These are phyloP conservation scores for Corylus avellana DNA, from an alignment of 306 rosid species.

Conservation along the genomic window DNA sequence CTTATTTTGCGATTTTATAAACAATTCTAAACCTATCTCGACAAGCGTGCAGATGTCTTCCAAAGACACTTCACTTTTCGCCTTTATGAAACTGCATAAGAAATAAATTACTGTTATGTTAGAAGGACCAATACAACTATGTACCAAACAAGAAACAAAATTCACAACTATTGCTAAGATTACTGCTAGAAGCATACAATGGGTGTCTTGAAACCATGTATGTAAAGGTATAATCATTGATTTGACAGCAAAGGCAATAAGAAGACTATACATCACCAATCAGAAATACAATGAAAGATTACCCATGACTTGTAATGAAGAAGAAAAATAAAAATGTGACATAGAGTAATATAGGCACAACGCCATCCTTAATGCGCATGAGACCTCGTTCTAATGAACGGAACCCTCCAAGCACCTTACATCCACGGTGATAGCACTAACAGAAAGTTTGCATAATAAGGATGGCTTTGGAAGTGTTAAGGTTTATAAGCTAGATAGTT, in stretches of 20 bases:
- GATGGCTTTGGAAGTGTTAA: not conserved
- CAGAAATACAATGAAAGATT: not conserved
- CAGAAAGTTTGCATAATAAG: not conserved
- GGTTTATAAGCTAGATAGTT: not conserved
- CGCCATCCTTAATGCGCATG: not conserved
- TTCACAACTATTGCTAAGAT: slow-evolving; percentile 1
- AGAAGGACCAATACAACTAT: not conserved
- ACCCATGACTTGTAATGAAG: not conserved
- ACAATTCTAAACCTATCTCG: slow-evolving; percentile 73
- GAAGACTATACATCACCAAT: not conserved
- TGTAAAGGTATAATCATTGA: not conserved
- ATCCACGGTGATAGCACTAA: not conserved
- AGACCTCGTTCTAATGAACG: not conserved
- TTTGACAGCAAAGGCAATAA: not conserved
- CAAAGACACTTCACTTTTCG: slow-evolving; percentile 85
- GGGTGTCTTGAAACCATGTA: not conserved
- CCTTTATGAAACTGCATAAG: slow-evolving; percentile 79
- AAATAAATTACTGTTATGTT: slow-evolving; percentile 18
- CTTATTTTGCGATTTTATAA: slow-evolving; percentile 66
- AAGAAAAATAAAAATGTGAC: not conserved
- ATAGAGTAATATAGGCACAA: not conserved
- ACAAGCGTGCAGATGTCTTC: slow-evolving; percentile 68
- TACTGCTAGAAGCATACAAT: not conserved
- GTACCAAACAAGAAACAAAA: slow-evolving; percentile 8
- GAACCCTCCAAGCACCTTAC: not conserved